phyloP scores from a whole-genome alignment of 78 protist genomes.

The Isochrysis galbana region DNA sequence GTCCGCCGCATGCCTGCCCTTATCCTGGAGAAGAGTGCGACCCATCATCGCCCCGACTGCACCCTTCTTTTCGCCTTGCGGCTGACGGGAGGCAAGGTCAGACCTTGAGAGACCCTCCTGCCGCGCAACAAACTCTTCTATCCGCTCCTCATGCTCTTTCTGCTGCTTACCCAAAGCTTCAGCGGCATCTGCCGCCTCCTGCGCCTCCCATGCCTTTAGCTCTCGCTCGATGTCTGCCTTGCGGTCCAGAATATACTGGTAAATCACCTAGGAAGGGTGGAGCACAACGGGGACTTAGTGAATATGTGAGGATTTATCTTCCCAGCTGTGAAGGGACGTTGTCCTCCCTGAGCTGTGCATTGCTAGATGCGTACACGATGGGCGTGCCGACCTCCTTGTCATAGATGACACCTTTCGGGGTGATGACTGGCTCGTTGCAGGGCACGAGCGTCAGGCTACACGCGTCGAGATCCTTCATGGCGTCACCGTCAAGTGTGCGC shows the following conservation, averaged over 20 bases:
- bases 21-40: neutral
- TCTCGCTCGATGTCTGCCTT: neutral
- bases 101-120: conserved; percentile 1
- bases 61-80: neutral
- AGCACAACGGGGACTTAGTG: too few relatives aligned
- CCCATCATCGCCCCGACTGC: neutral
- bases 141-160: neutral
- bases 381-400: conserved; percentile 8
- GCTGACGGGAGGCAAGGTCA: neutral
- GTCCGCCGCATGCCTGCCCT: neutral
- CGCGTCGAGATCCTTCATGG: neutral
- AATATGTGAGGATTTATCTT: too few relatives aligned
- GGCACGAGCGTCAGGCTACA: conserved; percentile 1
- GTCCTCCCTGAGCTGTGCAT: too few relatives aligned
- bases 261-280: too few relatives aligned
- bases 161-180: too few relatives aligned
- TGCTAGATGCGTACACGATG: too few relatives aligned
- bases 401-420: neutral
- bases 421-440: conserved; percentile 7
- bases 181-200: neutral
- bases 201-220: neutral
- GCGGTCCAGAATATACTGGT: neutral
- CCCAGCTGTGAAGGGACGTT: too few relatives aligned
- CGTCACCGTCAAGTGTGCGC: neutral
- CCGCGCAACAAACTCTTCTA: neutral